Evolutionary conservation across 768 basidiomycete genomes (phyloP).

Genomic region (Mycena maculata): DNA sequence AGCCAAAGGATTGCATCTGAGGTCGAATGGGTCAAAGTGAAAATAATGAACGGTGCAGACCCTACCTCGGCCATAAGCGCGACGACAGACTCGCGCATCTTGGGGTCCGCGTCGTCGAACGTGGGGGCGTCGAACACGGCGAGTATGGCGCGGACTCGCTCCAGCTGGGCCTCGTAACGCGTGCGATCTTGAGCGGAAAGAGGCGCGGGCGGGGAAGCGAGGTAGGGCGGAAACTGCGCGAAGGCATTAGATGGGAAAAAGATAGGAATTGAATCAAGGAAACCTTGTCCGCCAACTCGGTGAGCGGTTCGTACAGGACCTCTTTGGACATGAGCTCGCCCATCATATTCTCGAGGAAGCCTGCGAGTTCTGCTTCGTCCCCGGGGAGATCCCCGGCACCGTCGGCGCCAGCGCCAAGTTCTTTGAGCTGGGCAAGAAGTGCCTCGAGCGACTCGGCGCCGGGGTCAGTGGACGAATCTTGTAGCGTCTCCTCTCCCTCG

Average conservation of each 20-base stretch:
- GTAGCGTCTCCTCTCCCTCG: constrained; percentile 68
- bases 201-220: constrained; percentile 63
- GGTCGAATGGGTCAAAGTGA: not conserved
- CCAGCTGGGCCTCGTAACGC: constrained; percentile 74
- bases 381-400: constrained; percentile 50
- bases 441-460: constrained; percentile 58
- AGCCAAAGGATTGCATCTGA: constrained; percentile 83
- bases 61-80: constrained; percentile 81
- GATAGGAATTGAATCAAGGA: constrained; percentile 31
- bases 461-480: too few relatives aligned
- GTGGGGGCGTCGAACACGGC: constrained; percentile 70
- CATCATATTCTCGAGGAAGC: constrained; percentile 86
- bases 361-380: constrained; percentile 67
- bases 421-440: constrained; percentile 62
- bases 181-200: constrained; percentile 67
- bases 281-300: constrained; percentile 81
- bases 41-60: not conserved
- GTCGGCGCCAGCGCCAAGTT: constrained; percentile 43
- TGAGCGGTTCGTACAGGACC: constrained; percentile 86
- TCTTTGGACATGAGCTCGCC: constrained; percentile 83
- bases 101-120: constrained; percentile 67
- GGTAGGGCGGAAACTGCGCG: constrained; percentile 82
- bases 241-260: not conserved
- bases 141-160: constrained; percentile 67
- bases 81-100: constrained; percentile 61